Percentiles rank a stretch among this genome's conserved stretches.
Conservation (phyloP, 164 flowering plant genomes). For the Aristolochia californica region DNA sequence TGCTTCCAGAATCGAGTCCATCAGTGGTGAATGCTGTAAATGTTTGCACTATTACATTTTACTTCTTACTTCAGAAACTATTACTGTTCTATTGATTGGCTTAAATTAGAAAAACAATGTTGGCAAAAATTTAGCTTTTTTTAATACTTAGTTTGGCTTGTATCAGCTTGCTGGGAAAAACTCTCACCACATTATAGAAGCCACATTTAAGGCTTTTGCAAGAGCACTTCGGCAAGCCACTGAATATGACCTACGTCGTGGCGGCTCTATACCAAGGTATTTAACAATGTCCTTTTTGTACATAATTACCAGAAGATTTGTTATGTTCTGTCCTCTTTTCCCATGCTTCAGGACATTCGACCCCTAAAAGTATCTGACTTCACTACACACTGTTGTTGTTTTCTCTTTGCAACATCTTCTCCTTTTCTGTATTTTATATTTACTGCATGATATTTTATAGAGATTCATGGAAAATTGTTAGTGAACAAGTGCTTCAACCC, state of each 20-base stretch:
- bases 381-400: not conserved
- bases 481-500: too few relatives aligned
- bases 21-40: not conserved
- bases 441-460: not conserved
- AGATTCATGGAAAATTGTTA: not conserved
- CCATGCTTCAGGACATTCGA: not conserved
- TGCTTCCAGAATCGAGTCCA: not conserved
- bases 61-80: not conserved
- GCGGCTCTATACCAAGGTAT: slow-evolving; percentile 80
- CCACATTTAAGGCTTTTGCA: slow-evolving; percentile 99
- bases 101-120: not conserved
- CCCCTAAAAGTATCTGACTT: not conserved
- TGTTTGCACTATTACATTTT: too few relatives aligned
- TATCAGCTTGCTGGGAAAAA: slow-evolving; percentile 89
- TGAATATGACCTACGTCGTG: slow-evolving; percentile 74
- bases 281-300: not conserved
- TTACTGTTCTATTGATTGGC: not conserved
- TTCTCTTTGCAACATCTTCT: not conserved
- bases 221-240: slow-evolving; percentile 98
- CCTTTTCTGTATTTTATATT: not conserved
- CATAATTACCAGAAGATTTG: not conserved
- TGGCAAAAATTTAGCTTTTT: not conserved
- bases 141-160: not conserved
- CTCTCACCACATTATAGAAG: slow-evolving; percentile 97
- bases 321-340: not conserved